Base-by-base conservation (phyloP, 768 basidiomycete genomes). In the Xanthoconium stramineum region DNA sequence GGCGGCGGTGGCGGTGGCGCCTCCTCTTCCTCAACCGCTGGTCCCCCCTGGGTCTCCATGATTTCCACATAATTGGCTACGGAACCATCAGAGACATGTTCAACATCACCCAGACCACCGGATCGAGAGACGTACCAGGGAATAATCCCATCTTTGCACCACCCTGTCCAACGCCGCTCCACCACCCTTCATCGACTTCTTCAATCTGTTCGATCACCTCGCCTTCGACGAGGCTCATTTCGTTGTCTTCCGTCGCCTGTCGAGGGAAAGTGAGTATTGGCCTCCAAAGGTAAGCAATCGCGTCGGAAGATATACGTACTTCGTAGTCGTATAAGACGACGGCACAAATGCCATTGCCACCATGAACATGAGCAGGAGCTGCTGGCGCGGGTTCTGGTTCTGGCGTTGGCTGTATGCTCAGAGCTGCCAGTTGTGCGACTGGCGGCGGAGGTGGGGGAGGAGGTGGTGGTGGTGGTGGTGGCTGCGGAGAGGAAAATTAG, bases 141-240 rank as follows among this genome's bases (percentile, higher is more conserved):
- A 96, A 97, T 33, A 95, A 70, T 9, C 94, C 95, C 7, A 72
- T 76, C 75, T 88, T 86, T 6, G 30, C 20, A 6, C 92, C 93
- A 24, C 77, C 80, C 40, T 78, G 73, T 32, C 85, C 86, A 47
- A 84, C 76, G 20, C 92, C 95, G 55, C 77, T 81, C 95, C 94
- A 97, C 95, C 95, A 98, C 7, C 91, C 90, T 62, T 91, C 89
- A 61, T 88, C 91, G 15, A 91, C 72, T 71, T 91, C 85, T 71
- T 94, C 90, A 46, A 96, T 84, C 60, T 89, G 82, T 53, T 88
- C 83, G 47, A 97, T 83, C 36, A 85, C 71, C 65, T 95, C 91
- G 44, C 92, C 91, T 69, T 96, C 94, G 1, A 75, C 60, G 24
- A 97, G 78, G 54, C 70, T 70, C 76, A 98, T 84, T 68, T 98